These are phyloP conservation scores for Protomyces gravidus DNA, from an alignment of 1,139 yeast species.

Conservation along the genomic window DNA sequence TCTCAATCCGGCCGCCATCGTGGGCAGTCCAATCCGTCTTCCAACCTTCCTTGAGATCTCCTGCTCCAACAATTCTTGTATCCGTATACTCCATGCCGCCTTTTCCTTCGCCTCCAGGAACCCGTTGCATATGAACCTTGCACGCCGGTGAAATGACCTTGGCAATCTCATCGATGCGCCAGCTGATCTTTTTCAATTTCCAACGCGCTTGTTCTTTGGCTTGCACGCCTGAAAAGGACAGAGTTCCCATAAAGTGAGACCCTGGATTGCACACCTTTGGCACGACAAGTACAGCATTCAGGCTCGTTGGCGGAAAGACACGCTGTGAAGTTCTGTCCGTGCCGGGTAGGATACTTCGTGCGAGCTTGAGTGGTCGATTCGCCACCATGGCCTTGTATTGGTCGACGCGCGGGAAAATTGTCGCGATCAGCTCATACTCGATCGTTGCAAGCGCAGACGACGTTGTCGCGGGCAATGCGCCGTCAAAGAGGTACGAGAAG, in stretches of 20 bases:
- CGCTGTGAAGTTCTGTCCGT: conserved; percentile 82
- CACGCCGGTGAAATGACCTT: conserved; percentile 61
- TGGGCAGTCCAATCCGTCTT: conserved; percentile 67
- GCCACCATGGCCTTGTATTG: conserved; percentile 43
- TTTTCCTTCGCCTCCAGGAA: conserved; percentile 33
- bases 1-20: conserved; percentile 35
- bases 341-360: conserved; percentile 73
- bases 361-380: conserved; percentile 65
- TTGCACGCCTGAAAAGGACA: conserved; percentile 74
- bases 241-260: conserved; percentile 74
- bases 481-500: conserved; percentile 86
- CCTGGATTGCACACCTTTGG: conserved; percentile 90
- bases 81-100: conserved; percentile 62
- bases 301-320: conserved; percentile 92
- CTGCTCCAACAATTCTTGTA: conserved; percentile 63
- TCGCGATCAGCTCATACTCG: conserved; percentile 69
- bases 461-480: conserved; percentile 80
- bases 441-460: conserved; percentile 54
- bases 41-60: conserved; percentile 88
- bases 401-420: conserved; percentile 47
- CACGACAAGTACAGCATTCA: conserved; percentile 76
- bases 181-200: conserved; percentile 83
- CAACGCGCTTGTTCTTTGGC: conserved; percentile 59
- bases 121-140: conserved; percentile 45
- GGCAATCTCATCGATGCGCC: conserved; percentile 85